These are phyloP conservation scores for Tylopilus felleus DNA, from an alignment of 768 basidiomycete species.

Conservation along the genomic window DNA sequence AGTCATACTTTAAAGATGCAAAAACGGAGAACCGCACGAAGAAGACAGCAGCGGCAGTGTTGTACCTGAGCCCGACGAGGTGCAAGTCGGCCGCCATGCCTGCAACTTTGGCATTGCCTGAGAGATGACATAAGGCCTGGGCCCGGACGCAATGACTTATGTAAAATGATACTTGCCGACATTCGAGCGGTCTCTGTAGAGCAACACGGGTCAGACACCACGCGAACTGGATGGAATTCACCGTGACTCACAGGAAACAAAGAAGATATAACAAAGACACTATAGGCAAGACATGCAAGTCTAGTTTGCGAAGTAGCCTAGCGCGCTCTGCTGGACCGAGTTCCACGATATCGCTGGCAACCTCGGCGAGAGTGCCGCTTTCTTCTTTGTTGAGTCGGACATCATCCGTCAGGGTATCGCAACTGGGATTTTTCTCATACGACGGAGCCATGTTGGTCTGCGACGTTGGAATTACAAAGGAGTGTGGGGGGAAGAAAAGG, in stretches of 20 bases:
- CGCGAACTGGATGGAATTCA: not conserved
- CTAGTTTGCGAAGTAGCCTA: constrained; percentile 39
- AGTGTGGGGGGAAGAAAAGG: not conserved
- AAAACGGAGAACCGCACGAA: constrained; percentile 22
- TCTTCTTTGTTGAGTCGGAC: constrained; percentile 12
- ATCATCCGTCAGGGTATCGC: not conserved
- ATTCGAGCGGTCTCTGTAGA: constrained; percentile 42
- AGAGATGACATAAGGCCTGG: not conserved
- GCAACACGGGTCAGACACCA: not conserved
- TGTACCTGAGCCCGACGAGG: constrained; percentile 34
- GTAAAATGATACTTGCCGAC: constrained; percentile 32
- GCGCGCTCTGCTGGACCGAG: constrained; percentile 19
- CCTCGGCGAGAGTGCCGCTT: not conserved
- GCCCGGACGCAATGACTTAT: not conserved
- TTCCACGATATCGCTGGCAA: not conserved
- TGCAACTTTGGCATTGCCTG: constrained; percentile 44
- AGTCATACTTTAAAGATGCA: not conserved
- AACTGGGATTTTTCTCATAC: not conserved
- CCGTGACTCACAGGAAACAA: constrained; percentile 41
- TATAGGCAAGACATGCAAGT: constrained; percentile 43
- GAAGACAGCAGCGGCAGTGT: constrained; percentile 38
- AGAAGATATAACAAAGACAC: constrained; percentile 44
- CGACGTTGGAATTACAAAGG: constrained; percentile 1
- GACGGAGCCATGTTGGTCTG: constrained; percentile 15
- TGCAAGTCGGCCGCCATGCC: constrained; percentile 40